phyloP scores from a whole-genome alignment of 1,139 yeast species.

The Geotrichum cucujoidarum region DNA sequence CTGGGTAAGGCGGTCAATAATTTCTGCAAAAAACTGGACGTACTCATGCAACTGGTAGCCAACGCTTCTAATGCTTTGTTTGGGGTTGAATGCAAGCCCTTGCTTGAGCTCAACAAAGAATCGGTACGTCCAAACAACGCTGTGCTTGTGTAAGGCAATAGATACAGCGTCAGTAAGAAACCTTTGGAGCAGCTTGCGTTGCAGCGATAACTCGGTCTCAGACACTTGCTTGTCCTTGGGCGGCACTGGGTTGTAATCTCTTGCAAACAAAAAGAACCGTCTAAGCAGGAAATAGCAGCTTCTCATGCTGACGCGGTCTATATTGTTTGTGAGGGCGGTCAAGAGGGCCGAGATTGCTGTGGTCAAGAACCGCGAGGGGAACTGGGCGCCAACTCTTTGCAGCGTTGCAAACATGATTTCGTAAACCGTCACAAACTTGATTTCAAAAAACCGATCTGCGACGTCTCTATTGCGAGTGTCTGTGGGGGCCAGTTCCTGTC shows the following conservation, averaged over 20 bases:
- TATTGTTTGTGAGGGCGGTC: slow-evolving; percentile 47
- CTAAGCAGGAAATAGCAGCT: slow-evolving; percentile 48
- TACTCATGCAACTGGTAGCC: slow-evolving; percentile 24
- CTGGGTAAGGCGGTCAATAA: slow-evolving; percentile 45
- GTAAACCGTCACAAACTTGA: slow-evolving; percentile 58
- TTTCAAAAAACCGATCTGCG: slow-evolving; percentile 42
- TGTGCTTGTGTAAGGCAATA: slow-evolving; percentile 36
- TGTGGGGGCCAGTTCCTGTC: not conserved
- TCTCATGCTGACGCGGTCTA: slow-evolving; percentile 32
- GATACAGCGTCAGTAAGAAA: slow-evolving; percentile 46
- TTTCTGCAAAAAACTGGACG: slow-evolving; percentile 31
- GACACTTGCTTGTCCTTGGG: slow-evolving; percentile 40
- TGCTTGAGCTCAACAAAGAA: slow-evolving; percentile 31
- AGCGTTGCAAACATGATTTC: slow-evolving; percentile 56
- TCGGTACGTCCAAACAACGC: slow-evolving; percentile 34
- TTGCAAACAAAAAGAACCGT: slow-evolving; percentile 57
- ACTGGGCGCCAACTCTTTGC: slow-evolving; percentile 53
- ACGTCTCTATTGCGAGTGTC: slow-evolving; percentile 4
- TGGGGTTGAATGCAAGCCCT: slow-evolving; percentile 24
- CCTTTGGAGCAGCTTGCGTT: slow-evolving; percentile 42
- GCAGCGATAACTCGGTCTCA: slow-evolving; percentile 34
- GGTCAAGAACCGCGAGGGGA: slow-evolving; percentile 75
- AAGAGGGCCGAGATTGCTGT: slow-evolving; percentile 57
- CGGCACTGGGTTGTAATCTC: slow-evolving; percentile 51
- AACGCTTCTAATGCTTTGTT: slow-evolving; percentile 21